Evolutionary conservation across 345 rosid genomes (phyloP), one percentile per base, ranked within the genome.

Genomic region (Camelina sativa): DNA sequence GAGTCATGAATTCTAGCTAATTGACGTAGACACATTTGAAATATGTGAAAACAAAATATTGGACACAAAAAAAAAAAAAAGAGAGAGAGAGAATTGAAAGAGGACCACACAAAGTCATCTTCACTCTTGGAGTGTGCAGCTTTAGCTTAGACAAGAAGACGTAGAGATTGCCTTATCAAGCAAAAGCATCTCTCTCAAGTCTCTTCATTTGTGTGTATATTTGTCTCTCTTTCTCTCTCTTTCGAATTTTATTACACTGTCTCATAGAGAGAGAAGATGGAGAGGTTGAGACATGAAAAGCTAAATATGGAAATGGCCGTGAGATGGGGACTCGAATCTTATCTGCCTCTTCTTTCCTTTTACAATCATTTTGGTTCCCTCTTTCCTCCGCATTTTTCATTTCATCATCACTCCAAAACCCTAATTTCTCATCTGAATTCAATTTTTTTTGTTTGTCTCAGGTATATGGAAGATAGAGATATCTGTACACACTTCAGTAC

Each of bases 291-390:
- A 84, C 85, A 83, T 81, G 84, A 67, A 80, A 28, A 62, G 62
- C 84, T 73, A 79, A 65, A 67, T 72, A 65, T 82, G 68, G 87
- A 77, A 78, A 61, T 69, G 57, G 60, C 74, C 72, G 68, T 77
- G 76, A 72, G 66, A 80, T 78, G 76, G 74, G 81, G 74, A 67
- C 77, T 74, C 69, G 65, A 71, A 77, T 75, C 79, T 76, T 64
- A 52, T 66, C 82, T 69, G 65, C 73, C 68, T 73, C 73, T 68
- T 72, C 59, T 84, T 82, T 35, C 88, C 82, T 72, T 57, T 77
- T 85, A 54, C 55, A 80, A 43, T 74, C 81, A 82, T 75, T 83
- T 81, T 69, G 76, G 85, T 78, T 81, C 81, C 84, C 82, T 77
- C 80, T 80, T 69, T 67, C 28, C 22, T 72, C 67, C 51, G 64